phyloP scores from a whole-genome alignment of 495 filamentous ascomycete species.

The Neurospora sp. region DNA sequence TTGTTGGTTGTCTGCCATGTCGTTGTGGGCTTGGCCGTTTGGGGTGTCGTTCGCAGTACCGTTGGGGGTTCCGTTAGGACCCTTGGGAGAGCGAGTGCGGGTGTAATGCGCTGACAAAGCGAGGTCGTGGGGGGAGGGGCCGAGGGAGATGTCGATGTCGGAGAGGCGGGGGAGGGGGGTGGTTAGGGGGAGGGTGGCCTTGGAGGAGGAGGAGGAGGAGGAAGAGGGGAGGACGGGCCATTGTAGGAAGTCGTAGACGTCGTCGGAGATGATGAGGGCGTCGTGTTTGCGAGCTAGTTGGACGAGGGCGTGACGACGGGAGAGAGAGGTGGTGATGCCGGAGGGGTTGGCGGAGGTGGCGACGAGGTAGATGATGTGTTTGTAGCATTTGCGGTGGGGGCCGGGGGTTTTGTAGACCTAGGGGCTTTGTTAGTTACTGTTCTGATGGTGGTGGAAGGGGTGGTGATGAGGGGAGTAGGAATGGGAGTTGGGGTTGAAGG shows the following conservation, averaged over 20 bases:
- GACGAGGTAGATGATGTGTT: conserved; percentile 73
- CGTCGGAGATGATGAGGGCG: conserved; percentile 71
- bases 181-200: background rate
- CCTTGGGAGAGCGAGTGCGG: background rate
- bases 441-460: background rate
- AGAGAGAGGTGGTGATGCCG: conserved; percentile 57
- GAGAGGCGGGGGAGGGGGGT: conserved; percentile 53
- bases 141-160: conserved; percentile 54
- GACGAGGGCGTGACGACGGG: conserved; percentile 51
- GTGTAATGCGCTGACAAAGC: background rate
- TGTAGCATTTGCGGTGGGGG: conserved; percentile 56
- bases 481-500: background rate
- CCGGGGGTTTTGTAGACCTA: conserved; percentile 22
- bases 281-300: conserved; percentile 60
- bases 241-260: conserved; percentile 84
- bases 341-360: conserved; percentile 79
- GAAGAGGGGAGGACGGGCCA: conserved; percentile 39
- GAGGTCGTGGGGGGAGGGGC: conserved; percentile 29
- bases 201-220: background rate
- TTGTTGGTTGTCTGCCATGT: background rate
- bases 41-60: no score
- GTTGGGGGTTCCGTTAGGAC: background rate
- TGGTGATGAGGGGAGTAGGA: background rate
- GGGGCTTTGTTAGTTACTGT: background rate
- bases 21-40: background rate